phyloP scores from a whole-genome alignment of 179 eudicot species.

The Vitellaria paradoxa region DNA sequence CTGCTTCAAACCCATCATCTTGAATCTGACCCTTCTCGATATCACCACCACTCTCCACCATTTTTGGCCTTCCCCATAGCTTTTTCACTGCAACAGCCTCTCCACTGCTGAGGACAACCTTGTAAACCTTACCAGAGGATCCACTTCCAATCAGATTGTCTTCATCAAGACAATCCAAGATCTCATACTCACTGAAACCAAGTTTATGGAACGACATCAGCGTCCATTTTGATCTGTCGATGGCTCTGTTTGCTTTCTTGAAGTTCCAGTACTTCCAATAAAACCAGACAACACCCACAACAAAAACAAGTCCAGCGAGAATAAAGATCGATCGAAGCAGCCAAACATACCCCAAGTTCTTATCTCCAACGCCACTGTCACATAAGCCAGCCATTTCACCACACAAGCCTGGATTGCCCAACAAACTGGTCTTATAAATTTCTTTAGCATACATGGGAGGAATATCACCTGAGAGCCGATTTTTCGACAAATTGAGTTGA shows the following conservation, averaged over 20 bases:
- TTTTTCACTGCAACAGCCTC: constrained; percentile 78
- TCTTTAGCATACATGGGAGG: constrained; percentile 57
- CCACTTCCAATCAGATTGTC: constrained; percentile 85
- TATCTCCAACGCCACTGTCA: constrained; percentile 24
- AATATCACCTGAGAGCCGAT: constrained; percentile 60
- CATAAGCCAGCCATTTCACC: constrained; percentile 64
- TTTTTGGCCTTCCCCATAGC: constrained; percentile 37
- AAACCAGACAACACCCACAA: constrained; percentile 55
- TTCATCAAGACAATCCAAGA: constrained; percentile 62
- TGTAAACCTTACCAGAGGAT: constrained; percentile 80
- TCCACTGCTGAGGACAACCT: constrained; percentile 59
- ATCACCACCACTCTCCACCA: constrained; percentile 21
- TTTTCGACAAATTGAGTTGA: constrained; percentile 66
- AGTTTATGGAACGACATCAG: constrained; percentile 76
- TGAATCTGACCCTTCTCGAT: constrained; percentile 33
- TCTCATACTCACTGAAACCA: constrained; percentile 80
- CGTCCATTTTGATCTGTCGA: constrained; percentile 69
- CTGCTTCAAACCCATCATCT: constrained; percentile 74
- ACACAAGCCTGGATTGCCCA: constrained; percentile 82
- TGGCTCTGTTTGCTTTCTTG: constrained; percentile 34
- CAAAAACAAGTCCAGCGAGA: constrained; percentile 56
- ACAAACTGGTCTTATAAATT: constrained; percentile 56
- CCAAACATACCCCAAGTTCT: constrained; percentile 47
- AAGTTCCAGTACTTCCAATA: constrained; percentile 44
- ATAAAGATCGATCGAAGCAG: constrained; percentile 48